A percentile compares a stretch with the other conserved stretches of the same genome.
Conservation (phyloP, 371 early-diverging fungal species). For the Funneliformis caledonium region DNA sequence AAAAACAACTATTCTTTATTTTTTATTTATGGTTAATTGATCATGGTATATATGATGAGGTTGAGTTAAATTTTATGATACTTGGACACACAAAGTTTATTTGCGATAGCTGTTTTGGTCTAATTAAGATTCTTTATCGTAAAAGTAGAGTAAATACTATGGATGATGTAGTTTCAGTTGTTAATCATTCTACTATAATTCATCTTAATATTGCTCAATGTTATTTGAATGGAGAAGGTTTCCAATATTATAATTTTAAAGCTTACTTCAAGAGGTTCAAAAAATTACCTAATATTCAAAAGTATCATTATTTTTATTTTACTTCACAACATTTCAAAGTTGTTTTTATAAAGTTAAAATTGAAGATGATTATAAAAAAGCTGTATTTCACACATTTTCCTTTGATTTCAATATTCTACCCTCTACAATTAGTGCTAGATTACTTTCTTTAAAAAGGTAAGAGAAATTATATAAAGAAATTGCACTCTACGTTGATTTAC, state of each 20-base stretch:
- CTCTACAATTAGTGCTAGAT: not conserved
- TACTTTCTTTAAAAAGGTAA: not conserved
- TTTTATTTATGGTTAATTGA: not conserved
- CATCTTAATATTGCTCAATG: not conserved
- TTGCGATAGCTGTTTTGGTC: not conserved
- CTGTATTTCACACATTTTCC: not conserved
- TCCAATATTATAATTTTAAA: not conserved
- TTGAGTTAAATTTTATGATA: not conserved
- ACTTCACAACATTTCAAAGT: not conserved
- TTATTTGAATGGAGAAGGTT: not conserved
- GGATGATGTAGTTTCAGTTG: not conserved
- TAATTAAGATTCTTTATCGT: not conserved
- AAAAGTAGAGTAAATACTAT: not conserved
- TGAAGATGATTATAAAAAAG: not conserved
- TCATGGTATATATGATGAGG: not conserved
- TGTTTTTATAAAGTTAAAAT: not conserved
- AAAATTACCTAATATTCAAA: not conserved
- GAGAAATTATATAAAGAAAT: not conserved
- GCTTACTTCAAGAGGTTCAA: not conserved
- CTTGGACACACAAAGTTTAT: not conserved
- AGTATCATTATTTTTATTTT: slow-evolving; percentile 10
- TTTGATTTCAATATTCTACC: not conserved
- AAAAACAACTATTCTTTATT: not conserved
- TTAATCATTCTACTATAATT: not conserved
- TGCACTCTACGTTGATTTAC: not conserved